These are phyloP conservation scores for Sugiyamaella castrensis DNA, from an alignment of 1,139 yeast genomes.

Conservation along the genomic window DNA sequence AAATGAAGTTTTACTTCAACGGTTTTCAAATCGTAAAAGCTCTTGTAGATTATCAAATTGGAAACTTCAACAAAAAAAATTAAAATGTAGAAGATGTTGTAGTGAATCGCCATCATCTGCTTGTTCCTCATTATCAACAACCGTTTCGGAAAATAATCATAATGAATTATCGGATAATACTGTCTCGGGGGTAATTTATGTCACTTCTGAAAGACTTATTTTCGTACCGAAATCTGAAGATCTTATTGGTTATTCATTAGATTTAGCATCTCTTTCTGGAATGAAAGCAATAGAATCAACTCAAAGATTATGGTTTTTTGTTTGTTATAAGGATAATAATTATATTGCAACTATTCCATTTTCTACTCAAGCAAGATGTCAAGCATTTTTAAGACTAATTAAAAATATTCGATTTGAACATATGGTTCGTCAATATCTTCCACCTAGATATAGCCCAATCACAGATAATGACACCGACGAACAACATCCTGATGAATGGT, in stretches of 20 bases:
- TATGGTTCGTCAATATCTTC: conserved; percentile 32
- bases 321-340: conserved; percentile 26
- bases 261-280: conserved; percentile 27
- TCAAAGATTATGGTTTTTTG: conserved; percentile 24
- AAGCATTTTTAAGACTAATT: conserved; percentile 31
- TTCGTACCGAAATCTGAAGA: conserved; percentile 26
- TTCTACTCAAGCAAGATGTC: conserved; percentile 28
- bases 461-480: conserved; percentile 15
- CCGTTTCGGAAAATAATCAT: conserved; percentile 17
- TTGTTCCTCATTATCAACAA: neutral
- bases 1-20: conserved; percentile 34
- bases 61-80: conserved; percentile 20
- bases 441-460: conserved; percentile 29
- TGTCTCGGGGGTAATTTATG: conserved; percentile 29
- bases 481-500: conserved; percentile 28
- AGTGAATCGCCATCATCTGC: neutral
- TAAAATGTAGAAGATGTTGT: conserved; percentile 20
- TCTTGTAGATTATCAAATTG: conserved; percentile 20
- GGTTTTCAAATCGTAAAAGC: conserved; percentile 27
- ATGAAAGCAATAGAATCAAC: conserved; percentile 31
- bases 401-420: conserved; percentile 36
- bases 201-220: conserved; percentile 34
- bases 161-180: conserved; percentile 28
- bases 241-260: conserved; percentile 28
- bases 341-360: conserved; percentile 32